Conservation (phyloP, 768 basidiomycete species). For the Suillus spraguei region DNA sequence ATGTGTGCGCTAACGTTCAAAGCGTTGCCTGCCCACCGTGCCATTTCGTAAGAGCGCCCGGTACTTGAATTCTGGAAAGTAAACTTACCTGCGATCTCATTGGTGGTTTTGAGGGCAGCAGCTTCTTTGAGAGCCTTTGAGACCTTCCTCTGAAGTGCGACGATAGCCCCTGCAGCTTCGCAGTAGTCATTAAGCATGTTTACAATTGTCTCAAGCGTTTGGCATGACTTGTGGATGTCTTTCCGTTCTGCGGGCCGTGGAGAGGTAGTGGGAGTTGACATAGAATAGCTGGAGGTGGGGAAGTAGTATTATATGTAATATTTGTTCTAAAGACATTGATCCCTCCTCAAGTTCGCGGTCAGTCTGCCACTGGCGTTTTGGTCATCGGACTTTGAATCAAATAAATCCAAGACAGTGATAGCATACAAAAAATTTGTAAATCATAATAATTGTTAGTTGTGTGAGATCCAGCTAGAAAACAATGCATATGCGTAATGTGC, state of each 20-base stretch:
- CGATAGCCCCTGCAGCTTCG: slow-evolving; percentile 65
- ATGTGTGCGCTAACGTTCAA: slow-evolving; percentile 63
- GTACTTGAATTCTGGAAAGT: background rate
- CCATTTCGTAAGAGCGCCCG: slow-evolving; percentile 4
- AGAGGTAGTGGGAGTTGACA: slow-evolving; percentile 19
- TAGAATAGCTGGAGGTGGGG: background rate
- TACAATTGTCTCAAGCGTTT: slow-evolving; percentile 69
- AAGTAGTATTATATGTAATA: background rate
- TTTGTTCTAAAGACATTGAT: background rate
- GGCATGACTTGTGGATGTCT: slow-evolving; percentile 83
- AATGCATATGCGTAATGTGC: background rate
- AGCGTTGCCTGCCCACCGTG: slow-evolving; percentile 56
- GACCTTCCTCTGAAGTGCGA: slow-evolving; percentile 72
- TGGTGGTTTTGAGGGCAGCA: slow-evolving; percentile 58
- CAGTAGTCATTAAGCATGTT: slow-evolving; percentile 73
- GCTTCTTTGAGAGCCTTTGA: slow-evolving; percentile 70
- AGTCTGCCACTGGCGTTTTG: background rate
- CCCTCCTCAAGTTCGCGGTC: background rate
- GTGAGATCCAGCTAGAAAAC: background rate
- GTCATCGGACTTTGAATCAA: slow-evolving; percentile 7
- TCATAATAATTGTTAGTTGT: background rate
- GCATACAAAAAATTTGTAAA: background rate
- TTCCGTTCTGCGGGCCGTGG: slow-evolving; percentile 54
- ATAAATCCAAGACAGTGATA: background rate
- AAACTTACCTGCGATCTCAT: slow-evolving; percentile 61